These are phyloP conservation scores for Dionaea muscipula DNA, from an alignment of 179 eudicot species.

Conservation along the genomic window DNA sequence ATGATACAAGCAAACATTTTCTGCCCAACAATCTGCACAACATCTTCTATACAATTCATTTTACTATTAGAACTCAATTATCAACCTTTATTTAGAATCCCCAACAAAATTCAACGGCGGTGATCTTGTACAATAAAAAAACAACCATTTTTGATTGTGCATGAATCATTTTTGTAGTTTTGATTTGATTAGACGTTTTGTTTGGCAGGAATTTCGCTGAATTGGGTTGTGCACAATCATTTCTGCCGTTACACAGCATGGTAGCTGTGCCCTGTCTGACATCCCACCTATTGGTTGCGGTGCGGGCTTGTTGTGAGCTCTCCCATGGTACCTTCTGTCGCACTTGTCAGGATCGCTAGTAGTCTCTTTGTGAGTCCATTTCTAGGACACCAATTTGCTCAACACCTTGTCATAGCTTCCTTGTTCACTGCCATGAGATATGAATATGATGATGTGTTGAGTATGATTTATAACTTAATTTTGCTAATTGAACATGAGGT, in stretches of 20 bases:
- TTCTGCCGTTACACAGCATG: constrained; percentile 43
- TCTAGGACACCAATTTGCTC: constrained; percentile 19
- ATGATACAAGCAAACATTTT: no score
- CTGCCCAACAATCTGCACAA: no score
- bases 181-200: background rate
- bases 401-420: background rate
- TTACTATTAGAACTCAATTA: no score
- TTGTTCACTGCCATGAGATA: no score
- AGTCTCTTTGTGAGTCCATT: constrained; percentile 65
- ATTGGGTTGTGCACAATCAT: constrained; percentile 62
- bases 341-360: constrained; percentile 94
- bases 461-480: no score
- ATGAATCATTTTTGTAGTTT: background rate
- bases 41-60: no score
- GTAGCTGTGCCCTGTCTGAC: constrained; percentile 35
- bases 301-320: constrained; percentile 71
- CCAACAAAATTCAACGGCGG: no score
- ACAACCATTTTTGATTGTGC: no score
- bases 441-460: no score
- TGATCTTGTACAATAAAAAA: no score
- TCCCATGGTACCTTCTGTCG: constrained; percentile 87
- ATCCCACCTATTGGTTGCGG: constrained; percentile 36
- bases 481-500: no score
- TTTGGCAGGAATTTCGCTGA: constrained; percentile 50
- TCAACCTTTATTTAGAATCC: no score